Evolutionary conservation across 1,284 basidiomycete genomes (phyloP), one percentile per base, ranked within the genome.

Genomic region (Heliocybe sulcata): DNA sequence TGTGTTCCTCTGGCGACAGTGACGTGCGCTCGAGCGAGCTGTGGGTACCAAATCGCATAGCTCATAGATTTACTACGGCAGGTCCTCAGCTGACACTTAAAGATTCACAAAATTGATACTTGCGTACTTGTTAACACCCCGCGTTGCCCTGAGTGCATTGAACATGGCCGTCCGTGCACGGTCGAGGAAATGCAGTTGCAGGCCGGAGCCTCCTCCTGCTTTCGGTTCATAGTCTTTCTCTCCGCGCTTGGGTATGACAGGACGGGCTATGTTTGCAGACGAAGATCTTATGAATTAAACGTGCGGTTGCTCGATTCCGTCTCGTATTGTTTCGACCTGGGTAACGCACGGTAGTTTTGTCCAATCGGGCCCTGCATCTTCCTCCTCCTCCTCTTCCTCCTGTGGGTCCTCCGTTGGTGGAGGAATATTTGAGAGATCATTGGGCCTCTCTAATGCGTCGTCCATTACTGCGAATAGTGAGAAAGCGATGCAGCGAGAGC

Each of bases 211-310:
- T 55, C 90, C 81, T 45, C 83, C 78, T 54, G 79, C 71, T 61
- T 79, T 70, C 2, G 96, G 96, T 68, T 98, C 95, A 62, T 95
- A 98, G 63, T 97, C 94, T 67, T 98, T 97, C 69, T 97, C 94
- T 2, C 94, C 94, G 26, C 94, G 81, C 68, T 92, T 94, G 10
- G 94, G 94, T 54, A 97, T 95, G 6, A 80, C 68, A 0, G 79
- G 79, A 14, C 72, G 72, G 3, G 67, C 62, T 19, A 54, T 55
- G 6, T 60, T 57, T 1, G 61, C 38, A 6, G 73, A 2, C 11
- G 23, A 22, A 48, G 25, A 27, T 14, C 47, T 55, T 49, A 29
- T n/a, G n/a, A n/a, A n/a, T 22, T 45, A 19, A 52, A 20, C 19
- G 29, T 22, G 25, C 1, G 16, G 19, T 42, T 6, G 3, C 19